Evolutionary conservation across 495 filamentous ascomycete genomes (phyloP).

Genomic region (Penicillium pancosmium): DNA sequence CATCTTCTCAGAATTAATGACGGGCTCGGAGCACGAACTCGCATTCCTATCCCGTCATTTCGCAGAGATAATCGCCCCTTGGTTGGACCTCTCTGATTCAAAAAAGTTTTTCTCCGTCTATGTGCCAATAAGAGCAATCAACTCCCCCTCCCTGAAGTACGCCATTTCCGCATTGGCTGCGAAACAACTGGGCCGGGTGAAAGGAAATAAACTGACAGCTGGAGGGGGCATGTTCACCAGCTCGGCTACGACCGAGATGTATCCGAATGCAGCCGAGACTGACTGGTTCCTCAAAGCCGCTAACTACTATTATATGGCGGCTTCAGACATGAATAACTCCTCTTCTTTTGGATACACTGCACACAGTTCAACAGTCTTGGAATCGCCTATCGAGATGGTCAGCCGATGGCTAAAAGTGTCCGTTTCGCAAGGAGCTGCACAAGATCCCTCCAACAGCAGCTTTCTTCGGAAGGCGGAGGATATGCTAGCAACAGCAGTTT

Average conservation of each 20-base stretch:
- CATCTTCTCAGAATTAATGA: conserved; percentile 46
- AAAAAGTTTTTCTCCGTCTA: conserved; percentile 42
- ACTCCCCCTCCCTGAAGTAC: conserved; percentile 35
- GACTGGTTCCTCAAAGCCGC: conserved; percentile 49
- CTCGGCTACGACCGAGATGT: conserved; percentile 40
- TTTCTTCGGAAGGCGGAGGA: conserved; percentile 37
- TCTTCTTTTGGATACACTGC: conserved; percentile 39
- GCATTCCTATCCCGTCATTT: conserved; percentile 44
- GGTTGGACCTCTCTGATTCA: conserved; percentile 45
- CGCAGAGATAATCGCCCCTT: conserved; percentile 38
- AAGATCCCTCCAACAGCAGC: conserved; percentile 12
- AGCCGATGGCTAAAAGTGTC: conserved; percentile 30
- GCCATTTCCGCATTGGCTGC: conserved; percentile 43
- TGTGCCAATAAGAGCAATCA: conserved; percentile 42
- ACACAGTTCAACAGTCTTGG: conserved; percentile 40
- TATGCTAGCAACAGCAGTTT: conserved; percentile 29
- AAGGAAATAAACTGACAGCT: conserved; percentile 30
- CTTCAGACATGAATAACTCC: conserved; percentile 30
- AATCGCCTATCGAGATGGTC: conserved; percentile 38
- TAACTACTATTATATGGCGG: conserved; percentile 46
- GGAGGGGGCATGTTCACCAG: conserved; percentile 35
- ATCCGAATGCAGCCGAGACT: conserved; percentile 39
- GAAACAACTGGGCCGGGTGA: conserved; percentile 45
- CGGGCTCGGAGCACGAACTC: conserved; percentile 43
- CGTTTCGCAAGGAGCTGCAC: conserved; percentile 7